Conservation (phyloP, 2,329 filamentous ascomycete species). For the Fragosphaeria purpurea region DNA sequence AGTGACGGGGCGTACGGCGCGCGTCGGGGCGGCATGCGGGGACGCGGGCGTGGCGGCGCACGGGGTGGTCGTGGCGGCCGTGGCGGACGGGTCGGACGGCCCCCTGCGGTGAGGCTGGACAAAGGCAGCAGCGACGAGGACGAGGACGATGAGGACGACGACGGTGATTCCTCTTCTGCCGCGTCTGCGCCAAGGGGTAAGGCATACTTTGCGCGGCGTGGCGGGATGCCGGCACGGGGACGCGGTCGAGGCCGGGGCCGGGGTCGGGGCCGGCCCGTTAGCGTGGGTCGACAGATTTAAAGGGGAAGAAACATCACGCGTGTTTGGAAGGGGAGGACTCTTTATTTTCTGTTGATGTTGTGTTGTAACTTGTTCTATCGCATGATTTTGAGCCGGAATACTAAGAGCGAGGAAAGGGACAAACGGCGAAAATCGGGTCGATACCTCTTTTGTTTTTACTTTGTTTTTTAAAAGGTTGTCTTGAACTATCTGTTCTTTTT, state of each 20-base stretch:
- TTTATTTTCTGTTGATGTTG: neutral
- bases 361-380: no score
- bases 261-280: slow-evolving; percentile 8
- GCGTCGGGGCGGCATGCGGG: no score
- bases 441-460: no score
- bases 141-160: slow-evolving; percentile 14
- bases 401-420: no score
- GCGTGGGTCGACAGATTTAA: slow-evolving; percentile 6
- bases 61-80: no score
- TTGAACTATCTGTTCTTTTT: no score
- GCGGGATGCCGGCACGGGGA: slow-evolving; percentile 5
- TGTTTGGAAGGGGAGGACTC: no score
- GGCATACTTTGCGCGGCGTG: slow-evolving; percentile 8
- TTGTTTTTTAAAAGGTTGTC: no score
- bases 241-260: slow-evolving; percentile 9
- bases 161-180: neutral
- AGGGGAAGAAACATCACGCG: neutral
- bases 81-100: no score
- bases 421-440: no score
- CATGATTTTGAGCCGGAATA: no score
- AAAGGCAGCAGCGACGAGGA: slow-evolving; percentile 8
- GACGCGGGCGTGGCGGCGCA: no score
- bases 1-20: slow-evolving; percentile 10
- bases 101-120: slow-evolving; percentile 5
- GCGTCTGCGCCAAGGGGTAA: neutral